Base-by-base conservation (phyloP, 805 yeast species). In the Saturnispora quitensis region DNA sequence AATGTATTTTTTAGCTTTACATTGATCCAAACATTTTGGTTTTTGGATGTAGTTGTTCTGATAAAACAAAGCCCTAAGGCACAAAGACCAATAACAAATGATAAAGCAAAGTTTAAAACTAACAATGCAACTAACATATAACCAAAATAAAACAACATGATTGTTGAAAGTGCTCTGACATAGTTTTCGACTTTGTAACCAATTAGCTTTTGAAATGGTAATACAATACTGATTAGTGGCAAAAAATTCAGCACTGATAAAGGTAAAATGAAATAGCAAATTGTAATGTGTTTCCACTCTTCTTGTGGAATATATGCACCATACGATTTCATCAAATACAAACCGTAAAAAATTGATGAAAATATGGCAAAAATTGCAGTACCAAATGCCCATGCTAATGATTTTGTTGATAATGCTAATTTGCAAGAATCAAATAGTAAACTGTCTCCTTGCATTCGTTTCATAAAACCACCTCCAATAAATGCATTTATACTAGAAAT, bases 41-140 rank as follows among this genome's bases (percentile, higher is more conserved):
- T 5, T 12, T 15, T 36, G 8, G 42, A 33, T 2, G 60, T 47
- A 59, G 65, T 64, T 6, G 68, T 77, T 45, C 72, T 72, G 4
- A 86, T 69, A 58, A 84, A 78, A 0, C 86, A 82, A 63, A 91
- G 69, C 9, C 97, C 96, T n/a, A 81, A 69, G 2, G 86, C 79
- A n/a, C 79, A 62, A 1, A 88, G 50, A 0, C 96, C 91, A 52
- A 90, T 71, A 5, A 74, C 61, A 48, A 87, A 74, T 0, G 97
- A 87, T 54, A 93, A 73, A 1, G 97, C 75, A 64, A 90, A 93
- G 68, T 93, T 89, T 24, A 91, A 75, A 55, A 89, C 89, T 50
- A 91, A 70, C 42, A 89, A 69, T 0, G 95, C 80, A 8, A 88
- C 79, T 42, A 89, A 73, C 33, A 82, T 73, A 62, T 89, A 74